Base-by-base conservation (phyloP, 306 rosid genomes). In the Clitoria ternatea region DNA sequence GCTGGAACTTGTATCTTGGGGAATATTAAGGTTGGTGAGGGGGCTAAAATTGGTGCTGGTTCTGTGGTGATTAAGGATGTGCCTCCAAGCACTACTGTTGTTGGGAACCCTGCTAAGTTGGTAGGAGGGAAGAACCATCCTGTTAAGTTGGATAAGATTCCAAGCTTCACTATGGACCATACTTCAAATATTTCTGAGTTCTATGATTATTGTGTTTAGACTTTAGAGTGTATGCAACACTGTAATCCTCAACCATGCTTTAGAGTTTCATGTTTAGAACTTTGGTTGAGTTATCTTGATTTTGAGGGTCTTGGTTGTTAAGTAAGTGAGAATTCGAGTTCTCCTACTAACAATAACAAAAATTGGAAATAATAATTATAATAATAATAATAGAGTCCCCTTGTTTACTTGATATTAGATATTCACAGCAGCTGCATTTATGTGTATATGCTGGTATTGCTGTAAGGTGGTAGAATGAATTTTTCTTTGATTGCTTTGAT, bases 1-100 rank as follows among this genome's bases (percentile, higher is more conserved):
- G 99, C 97, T 0, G 96, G 97, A 30, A 86, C 96, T 35, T 91
- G 95, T 74, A 90, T 94, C 15, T 60, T 94, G 66, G 97, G 99
- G 60, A 94, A 89, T 20, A 87, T 91, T 26, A 86, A 36, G 76
- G 61, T 94, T 53, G 97, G 97, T 26, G 91, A 89, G 4, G 91
- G 97, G 0, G 96, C 96, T 2, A 91, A 89, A 70, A 86, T 94
- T 50, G 99, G 99, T 11, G 96, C 97, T 71, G 88, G 96, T 47
- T 91, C 97, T 0, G 97, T 94, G 35, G 97, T 94, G 10, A 66
- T 94, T 0, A 94, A 91, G 82, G 97, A 94, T 2, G 99, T 94
- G 11, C 99, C 99, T 10, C 61, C 96, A 4, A 80, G 90, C 78
- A 94, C 97, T 14, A 94, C 99, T 4, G 99, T 89, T 0, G 97